These are phyloP conservation scores for Stylonectria norvegica DNA, from an alignment of 2,329 filamentous ascomycete species.

Conservation along the genomic window DNA sequence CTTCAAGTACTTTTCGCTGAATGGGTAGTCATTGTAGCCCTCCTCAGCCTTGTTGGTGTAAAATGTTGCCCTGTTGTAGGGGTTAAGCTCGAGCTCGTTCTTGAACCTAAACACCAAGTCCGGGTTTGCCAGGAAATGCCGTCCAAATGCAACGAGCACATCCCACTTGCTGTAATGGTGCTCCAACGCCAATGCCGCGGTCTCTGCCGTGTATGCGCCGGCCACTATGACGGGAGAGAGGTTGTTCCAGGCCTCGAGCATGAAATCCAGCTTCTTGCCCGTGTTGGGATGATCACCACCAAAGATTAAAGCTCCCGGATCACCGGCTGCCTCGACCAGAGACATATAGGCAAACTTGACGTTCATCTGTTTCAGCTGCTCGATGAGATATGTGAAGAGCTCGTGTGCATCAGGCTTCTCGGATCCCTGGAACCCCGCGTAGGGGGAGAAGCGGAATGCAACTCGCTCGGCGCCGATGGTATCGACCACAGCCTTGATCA, in stretches of 20 bases:
- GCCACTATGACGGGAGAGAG: constrained; percentile 28
- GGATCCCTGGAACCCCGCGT: constrained; percentile 24
- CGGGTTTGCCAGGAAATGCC: constrained; percentile 28
- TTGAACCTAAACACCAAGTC: constrained; percentile 28
- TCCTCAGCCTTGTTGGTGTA: constrained; percentile 17
- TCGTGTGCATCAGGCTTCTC: constrained; percentile 17
- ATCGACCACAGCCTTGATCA: constrained; percentile 36
- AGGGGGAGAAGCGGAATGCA: constrained; percentile 39
- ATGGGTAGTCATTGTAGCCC: constrained; percentile 22
- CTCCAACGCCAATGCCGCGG: constrained; percentile 19
- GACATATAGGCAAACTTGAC: constrained; percentile 27
- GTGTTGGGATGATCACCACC: constrained; percentile 30
- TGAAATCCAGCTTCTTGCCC: constrained; percentile 26
- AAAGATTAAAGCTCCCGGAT: constrained; percentile 13
- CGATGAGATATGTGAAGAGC: constrained; percentile 25
- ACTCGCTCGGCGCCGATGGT: constrained; percentile 35
- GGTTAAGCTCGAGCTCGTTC: constrained; percentile 19
- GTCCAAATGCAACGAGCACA: constrained; percentile 29
- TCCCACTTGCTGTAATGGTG: constrained; percentile 27
- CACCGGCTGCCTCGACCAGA: constrained; percentile 27
- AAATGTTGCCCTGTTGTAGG: constrained; percentile 27
- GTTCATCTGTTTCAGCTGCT: constrained; percentile 28
- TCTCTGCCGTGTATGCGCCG: constrained; percentile 20
- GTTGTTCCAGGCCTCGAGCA: constrained; percentile 30
- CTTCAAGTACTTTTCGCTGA: constrained; percentile 6